Base-by-base conservation (phyloP, 495 filamentous ascomycete species). In the Hypoxylon crocopeplum region DNA sequence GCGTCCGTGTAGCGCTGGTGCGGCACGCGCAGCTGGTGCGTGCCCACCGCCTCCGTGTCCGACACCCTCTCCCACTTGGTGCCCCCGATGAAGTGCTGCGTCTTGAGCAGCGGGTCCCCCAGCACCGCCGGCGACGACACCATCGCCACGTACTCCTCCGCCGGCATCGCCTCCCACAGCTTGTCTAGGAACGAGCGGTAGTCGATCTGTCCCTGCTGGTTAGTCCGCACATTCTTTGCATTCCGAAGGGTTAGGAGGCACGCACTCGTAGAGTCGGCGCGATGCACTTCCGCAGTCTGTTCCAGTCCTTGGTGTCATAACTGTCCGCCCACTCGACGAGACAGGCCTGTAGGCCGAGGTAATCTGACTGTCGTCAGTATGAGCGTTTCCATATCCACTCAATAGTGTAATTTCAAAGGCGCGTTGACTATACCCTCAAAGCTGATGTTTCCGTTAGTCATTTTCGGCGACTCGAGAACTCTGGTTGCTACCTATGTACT, bases 231-330 rank as follows among this genome's bases (percentile, higher is more conserved):
- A 22, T 40, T 48, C 22, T 19, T 20, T 36, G 15, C 41, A 48
- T 11, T 48, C 25, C 6, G 29, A 7, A 25, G 21, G 37, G 21
- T 13, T 20, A 8, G 7, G 12, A 16, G 48, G 5, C 30, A 72
- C 76, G 13, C 68, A 84, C 81, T 22, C 78, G 80, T 42, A 91
- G 73, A 1, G 83, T 87, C 5, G 88, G 88, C 16, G 89, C 89
- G 48, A 92, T 86, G 77, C 86, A 89, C 53, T 82, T 82, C 27
- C 77, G 71, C 19, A 93, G 81, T 21, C 88, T 85, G 5, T 81
- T 75, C 88, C 89, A 92, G 80, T 93, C 86, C 80, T 88, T 93
- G 65, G 79, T 81, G 74, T 92, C 89, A 71, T 93, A 93, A 79
- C 86, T 89, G 64, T 92, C 89, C 0, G 86, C 88, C 89, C 89